Percentiles rank a stretch among this genome's conserved stretches.
Conservation (phyloP, 768 basidiomycete species). For the Leccinum sublutescens region DNA sequence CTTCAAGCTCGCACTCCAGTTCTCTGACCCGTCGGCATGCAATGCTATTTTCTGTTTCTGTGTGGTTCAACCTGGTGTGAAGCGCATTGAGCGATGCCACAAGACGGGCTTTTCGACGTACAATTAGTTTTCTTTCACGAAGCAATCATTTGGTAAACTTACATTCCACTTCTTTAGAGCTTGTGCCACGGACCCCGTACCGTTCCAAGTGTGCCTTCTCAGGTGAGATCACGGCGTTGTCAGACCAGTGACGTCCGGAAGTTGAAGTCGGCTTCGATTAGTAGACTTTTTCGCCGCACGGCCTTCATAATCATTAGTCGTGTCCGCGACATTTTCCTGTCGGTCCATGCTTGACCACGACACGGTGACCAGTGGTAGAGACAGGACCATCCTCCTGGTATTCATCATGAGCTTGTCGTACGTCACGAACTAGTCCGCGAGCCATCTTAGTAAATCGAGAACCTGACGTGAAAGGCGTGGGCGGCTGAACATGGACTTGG, state of each 20-base stretch:
- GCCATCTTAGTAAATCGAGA: conserved; percentile 65
- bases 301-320: conserved; percentile 9
- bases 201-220: conserved; percentile 55
- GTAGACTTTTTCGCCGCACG: conserved; percentile 23
- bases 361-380: conserved; percentile 1
- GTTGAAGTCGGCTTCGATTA: conserved; percentile 46
- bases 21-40: conserved; percentile 85
- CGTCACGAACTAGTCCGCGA: conserved; percentile 52
- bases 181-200: conserved; percentile 45
- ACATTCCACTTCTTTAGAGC: conserved; percentile 65
- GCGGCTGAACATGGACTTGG: conserved; percentile 54
- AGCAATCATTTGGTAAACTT: conserved; percentile 9
- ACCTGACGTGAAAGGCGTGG: conserved; percentile 54
- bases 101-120: conserved; percentile 49
- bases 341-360: conserved; percentile 24
- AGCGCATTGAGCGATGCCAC: conserved; percentile 59
- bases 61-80: conserved; percentile 64
- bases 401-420: conserved; percentile 41
- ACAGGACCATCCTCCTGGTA: conserved; percentile 10
- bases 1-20: conserved; percentile 83
- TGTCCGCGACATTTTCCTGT: conserved; percentile 17
- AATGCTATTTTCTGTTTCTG: conserved; percentile 80
- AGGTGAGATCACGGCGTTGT: conserved; percentile 79
- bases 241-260: conserved; percentile 84
- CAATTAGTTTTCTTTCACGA: neutral